Percentiles rank a stretch among this genome's conserved stretches.
Evolutionary conservation across 495 filamentous ascomycete genomes (phyloP).

Genomic region (Aspergillus indologenus): DNA sequence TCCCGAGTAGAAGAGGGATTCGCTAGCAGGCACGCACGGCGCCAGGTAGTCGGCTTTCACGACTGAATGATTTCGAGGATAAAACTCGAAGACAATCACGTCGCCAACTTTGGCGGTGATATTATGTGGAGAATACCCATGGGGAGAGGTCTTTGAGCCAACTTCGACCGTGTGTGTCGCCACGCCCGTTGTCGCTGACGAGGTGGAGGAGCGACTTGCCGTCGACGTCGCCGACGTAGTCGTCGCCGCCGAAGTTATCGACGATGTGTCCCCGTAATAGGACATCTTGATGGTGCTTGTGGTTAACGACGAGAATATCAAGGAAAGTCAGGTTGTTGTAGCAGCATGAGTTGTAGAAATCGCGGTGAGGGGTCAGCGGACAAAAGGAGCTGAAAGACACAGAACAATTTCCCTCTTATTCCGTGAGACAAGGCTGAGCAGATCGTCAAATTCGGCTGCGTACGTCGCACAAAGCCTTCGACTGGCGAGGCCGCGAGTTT

Average conservation of each 20-base stretch:
- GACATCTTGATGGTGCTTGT: not conserved
- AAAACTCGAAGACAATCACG: conserved; percentile 59
- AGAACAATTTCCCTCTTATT: not conserved
- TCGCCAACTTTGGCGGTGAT: conserved; percentile 52
- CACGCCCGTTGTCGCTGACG: conserved; percentile 14
- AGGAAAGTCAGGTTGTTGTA: not conserved
- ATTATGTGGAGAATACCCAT: conserved; percentile 50
- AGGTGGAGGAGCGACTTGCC: not conserved
- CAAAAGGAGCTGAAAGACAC: not conserved
- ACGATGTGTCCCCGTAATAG: not conserved
- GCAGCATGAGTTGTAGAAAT: not conserved
- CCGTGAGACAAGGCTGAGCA: not conserved
- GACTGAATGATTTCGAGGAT: conserved; percentile 60
- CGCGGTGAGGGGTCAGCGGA: not conserved
- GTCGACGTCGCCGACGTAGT: conserved; percentile 10
- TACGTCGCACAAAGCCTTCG: not conserved
- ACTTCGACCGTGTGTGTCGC: conserved; percentile 50
- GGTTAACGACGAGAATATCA: not conserved
- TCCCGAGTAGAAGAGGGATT: conserved; percentile 42
- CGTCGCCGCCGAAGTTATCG: conserved; percentile 1
- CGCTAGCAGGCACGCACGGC: conserved; percentile 53
- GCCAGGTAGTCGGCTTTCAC: conserved; percentile 53
- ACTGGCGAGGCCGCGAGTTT: not conserved
- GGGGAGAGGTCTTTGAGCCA: conserved; percentile 41
- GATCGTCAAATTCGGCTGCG: not conserved